Percentiles rank a stretch among this genome's conserved stretches.
Conservation (phyloP, 2,329 filamentous ascomycete species). For the Aspergillus calidoustus region DNA sequence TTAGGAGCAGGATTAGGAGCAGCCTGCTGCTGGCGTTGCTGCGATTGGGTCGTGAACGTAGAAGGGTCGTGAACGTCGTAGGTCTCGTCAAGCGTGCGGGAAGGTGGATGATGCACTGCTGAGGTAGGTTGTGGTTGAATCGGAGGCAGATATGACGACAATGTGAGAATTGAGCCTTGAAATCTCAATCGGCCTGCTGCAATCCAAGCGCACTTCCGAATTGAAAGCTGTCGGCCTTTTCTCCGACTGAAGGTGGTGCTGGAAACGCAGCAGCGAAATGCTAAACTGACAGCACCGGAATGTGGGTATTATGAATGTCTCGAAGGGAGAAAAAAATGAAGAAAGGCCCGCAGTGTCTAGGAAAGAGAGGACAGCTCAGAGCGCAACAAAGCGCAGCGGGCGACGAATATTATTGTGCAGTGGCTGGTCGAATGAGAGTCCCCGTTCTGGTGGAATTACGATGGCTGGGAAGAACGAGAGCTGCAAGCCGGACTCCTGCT, state of each 20-base stretch:
- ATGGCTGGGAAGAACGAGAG: constrained; percentile 42
- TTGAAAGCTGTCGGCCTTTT: constrained; percentile 13
- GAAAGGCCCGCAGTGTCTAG: constrained; percentile 16
- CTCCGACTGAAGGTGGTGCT: constrained; percentile 17
- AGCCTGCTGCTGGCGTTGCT: constrained; percentile 54
- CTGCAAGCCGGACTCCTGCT: constrained; percentile 21
- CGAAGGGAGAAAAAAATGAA: constrained; percentile 18
- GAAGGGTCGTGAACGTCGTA: constrained; percentile 58
- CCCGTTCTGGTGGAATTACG: constrained; percentile 36
- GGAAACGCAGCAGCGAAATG: constrained; percentile 12
- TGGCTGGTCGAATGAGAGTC: constrained; percentile 39
- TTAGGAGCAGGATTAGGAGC: constrained; percentile 48
- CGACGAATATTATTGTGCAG: constrained; percentile 25
- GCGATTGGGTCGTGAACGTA: constrained; percentile 48
- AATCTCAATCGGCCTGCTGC: constrained; percentile 15
- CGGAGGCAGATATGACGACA: constrained; percentile 39
- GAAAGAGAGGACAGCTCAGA: constrained; percentile 19
- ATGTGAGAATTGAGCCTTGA: constrained; percentile 28
- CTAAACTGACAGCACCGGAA: constrained; percentile 26
- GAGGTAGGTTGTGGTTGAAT: constrained; percentile 28
- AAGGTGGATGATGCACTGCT: constrained; percentile 51
- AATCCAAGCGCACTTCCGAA: constrained; percentile 17
- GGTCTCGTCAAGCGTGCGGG: constrained; percentile 55
- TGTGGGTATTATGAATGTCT: constrained; percentile 32
- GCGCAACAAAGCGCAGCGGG: constrained; percentile 17